Evolutionary conservation across 352 stramenopile species (phyloP).

Genomic region (Phytopythium ostracodes): DNA sequence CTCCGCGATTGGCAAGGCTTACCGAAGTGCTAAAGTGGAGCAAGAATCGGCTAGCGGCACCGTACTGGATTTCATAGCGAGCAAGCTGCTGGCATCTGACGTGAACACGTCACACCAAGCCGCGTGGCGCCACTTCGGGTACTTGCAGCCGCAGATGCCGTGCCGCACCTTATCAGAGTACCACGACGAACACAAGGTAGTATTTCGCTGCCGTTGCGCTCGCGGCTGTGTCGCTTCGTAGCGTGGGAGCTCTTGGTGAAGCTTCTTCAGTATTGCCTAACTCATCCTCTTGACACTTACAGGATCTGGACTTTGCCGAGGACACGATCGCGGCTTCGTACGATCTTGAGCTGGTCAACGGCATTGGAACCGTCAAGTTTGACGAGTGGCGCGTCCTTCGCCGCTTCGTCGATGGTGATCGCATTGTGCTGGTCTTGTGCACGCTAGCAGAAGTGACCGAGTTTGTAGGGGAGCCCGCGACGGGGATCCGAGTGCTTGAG

Average conservation of each 20-base stretch:
- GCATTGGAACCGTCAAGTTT: neutral
- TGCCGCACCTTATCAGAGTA: slow-evolving; percentile 1
- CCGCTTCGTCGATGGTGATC: neutral
- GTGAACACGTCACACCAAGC: slow-evolving; percentile 10
- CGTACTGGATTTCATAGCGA: slow-evolving; percentile 20
- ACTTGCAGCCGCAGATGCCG: neutral
- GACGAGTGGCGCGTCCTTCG: slow-evolving; percentile 5
- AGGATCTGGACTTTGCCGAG: neutral
- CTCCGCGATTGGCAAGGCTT: slow-evolving; percentile 1
- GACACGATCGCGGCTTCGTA: neutral
- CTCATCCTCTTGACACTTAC: neutral
- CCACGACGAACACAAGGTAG: slow-evolving; percentile 5
- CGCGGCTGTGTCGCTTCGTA: too few relatives aligned
- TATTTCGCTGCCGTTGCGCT: too few relatives aligned
- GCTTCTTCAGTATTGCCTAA: too few relatives aligned
- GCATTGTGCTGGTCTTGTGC: neutral
- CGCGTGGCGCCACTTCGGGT: slow-evolving; percentile 21
- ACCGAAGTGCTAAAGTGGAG: slow-evolving; percentile 16
- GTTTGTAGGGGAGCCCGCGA: neutral
- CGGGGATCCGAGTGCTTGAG: slow-evolving; percentile 5
- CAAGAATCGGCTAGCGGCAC: slow-evolving; percentile 12
- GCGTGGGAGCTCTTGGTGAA: too few relatives aligned
- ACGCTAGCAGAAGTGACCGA: neutral
- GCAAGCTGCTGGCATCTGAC: slow-evolving; percentile 21
- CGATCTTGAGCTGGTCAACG: neutral